These are phyloP conservation scores for Clavispora carvajalis DNA, from an alignment of 805 yeast species.

Conservation along the genomic window DNA sequence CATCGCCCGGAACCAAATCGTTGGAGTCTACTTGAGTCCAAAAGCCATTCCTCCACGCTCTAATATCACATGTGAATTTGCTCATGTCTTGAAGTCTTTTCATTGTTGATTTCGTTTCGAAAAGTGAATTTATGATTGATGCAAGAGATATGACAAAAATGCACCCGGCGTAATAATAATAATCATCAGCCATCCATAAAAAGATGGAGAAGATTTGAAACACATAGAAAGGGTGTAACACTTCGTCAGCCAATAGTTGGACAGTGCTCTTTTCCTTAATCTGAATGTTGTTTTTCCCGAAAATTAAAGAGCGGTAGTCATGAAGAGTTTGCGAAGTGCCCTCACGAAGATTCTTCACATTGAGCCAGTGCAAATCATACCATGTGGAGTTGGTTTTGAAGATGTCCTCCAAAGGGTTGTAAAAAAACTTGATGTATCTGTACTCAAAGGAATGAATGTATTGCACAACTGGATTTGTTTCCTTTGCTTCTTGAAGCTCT, in stretches of 20 bases:
- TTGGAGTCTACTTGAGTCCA: conserved; percentile 78
- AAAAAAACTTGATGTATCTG: conserved; percentile 76
- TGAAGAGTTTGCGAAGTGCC: conserved; percentile 71
- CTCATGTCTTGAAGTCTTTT: conserved; percentile 70
- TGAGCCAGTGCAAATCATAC: conserved; percentile 78
- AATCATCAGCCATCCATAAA: conserved; percentile 88
- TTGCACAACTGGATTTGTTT: conserved; percentile 61
- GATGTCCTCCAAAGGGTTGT: conserved; percentile 82
- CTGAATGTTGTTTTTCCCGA: conserved; percentile 72
- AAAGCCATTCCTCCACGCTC: conserved; percentile 89
- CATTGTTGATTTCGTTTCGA: conserved; percentile 81
- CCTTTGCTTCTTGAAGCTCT: conserved; percentile 23
- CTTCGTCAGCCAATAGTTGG: conserved; percentile 75
- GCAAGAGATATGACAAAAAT: conserved; percentile 80
- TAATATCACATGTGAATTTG: conserved; percentile 66
- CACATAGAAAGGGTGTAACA: conserved; percentile 90
- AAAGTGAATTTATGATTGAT: conserved; percentile 71
- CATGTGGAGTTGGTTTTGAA: conserved; percentile 81
- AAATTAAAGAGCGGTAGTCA: conserved; percentile 65
- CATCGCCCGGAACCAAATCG: conserved; percentile 93
- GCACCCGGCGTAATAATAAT: conserved; percentile 90
- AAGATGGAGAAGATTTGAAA: conserved; percentile 91
- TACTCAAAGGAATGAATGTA: conserved; percentile 67
- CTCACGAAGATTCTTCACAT: conserved; percentile 46
- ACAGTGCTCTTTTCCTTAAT: conserved; percentile 65